Conservation (phyloP, 1,284 basidiomycete species). For the Microbotryum intermedium region DNA sequence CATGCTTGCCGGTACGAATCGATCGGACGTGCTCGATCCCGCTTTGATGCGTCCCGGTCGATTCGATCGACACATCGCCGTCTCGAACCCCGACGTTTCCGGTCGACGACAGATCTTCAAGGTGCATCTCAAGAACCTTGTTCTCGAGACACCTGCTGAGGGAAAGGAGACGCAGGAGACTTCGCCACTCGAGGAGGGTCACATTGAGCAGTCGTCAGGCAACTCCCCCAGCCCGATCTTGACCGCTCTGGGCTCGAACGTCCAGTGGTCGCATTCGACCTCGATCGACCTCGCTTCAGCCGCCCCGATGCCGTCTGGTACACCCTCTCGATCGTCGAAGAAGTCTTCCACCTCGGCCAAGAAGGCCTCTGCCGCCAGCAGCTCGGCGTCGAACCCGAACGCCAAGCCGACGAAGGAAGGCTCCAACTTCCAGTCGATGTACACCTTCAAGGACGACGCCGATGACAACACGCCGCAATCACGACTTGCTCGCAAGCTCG, state of each 20-base stretch:
- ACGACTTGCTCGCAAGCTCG: constrained; percentile 63
- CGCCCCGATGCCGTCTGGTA: constrained; percentile 4
- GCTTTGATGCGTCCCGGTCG: constrained; percentile 94
- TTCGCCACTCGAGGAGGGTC: constrained; percentile 2
- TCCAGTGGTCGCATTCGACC: neutral
- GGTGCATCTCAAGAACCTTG: constrained; percentile 84
- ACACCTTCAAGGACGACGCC: constrained; percentile 25
- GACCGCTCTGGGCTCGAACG: constrained; percentile 6
- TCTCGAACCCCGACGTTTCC: constrained; percentile 88
- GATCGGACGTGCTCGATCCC: constrained; percentile 89
- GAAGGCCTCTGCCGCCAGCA: constrained; percentile 7
- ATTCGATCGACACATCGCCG: constrained; percentile 93
- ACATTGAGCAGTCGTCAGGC: neutral
- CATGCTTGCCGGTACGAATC: constrained; percentile 91
- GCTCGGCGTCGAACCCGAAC: constrained; percentile 4
- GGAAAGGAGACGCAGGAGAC: neutral
- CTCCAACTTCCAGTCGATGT: constrained; percentile 32
- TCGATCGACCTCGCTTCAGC: no score
- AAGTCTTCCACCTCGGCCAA: neutral
- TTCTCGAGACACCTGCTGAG: constrained; percentile 29
- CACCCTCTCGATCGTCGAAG: constrained; percentile 7
- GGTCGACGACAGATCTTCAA: constrained; percentile 90
- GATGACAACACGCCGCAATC: constrained; percentile 43
- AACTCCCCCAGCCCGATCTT: neutral
- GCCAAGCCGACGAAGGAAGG: constrained; percentile 6